A percentile compares a stretch with the other conserved stretches of the same genome.
phyloP scores from a whole-genome alignment of 2,329 filamentous ascomycete species.

The Aureobasidium sp. region DNA sequence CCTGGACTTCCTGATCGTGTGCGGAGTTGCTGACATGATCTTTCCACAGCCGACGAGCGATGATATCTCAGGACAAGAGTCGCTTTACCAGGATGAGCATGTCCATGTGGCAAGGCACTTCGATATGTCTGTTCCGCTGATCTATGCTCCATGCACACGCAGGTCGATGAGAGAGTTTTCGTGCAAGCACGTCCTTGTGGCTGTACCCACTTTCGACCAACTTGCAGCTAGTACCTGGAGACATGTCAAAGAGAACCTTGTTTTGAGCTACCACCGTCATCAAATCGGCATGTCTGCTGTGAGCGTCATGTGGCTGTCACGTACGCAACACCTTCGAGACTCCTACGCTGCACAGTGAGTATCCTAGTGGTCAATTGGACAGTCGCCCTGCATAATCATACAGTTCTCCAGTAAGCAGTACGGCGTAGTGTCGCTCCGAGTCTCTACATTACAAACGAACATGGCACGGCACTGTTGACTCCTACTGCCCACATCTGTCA shows the following conservation, averaged over 20 bases:
- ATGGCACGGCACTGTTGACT: background rate
- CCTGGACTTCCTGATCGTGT: background rate
- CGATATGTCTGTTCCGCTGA: background rate
- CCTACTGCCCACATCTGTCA: background rate
- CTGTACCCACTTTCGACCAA: background rate
- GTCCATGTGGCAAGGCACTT: background rate
- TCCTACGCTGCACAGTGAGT: background rate
- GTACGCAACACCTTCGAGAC: background rate
- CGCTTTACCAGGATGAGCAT: background rate
- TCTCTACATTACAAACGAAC: background rate
- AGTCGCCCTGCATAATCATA: background rate
- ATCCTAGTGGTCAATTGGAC: background rate
- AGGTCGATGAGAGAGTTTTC: background rate
- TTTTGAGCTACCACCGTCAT: background rate
- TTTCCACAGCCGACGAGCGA: background rate
- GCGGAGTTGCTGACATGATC: background rate
- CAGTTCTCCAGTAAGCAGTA: background rate
- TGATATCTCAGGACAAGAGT: background rate
- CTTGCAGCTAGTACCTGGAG: background rate
- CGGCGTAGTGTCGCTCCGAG: background rate
- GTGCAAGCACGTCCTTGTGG: background rate
- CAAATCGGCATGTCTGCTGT: background rate
- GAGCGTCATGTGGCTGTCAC: conserved; percentile 10
- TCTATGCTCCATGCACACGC: background rate
- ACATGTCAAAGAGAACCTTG: background rate